Evolutionary conservation across 2,329 filamentous ascomycete genomes (phyloP).

Genomic region (Fusarium sp.): DNA sequence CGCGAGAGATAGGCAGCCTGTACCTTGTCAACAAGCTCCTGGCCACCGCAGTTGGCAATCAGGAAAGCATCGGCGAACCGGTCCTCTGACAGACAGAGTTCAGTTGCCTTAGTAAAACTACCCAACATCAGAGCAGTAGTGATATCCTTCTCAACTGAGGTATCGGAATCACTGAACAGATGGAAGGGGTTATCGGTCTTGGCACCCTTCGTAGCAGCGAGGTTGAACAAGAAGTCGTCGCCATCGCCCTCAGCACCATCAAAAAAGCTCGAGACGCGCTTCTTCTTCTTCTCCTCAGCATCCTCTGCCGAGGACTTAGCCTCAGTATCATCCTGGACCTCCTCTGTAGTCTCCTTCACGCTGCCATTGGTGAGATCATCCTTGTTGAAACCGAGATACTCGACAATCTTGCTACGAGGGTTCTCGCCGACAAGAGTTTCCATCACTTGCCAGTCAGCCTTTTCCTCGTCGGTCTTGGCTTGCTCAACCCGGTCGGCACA

Average conservation of each 20-base stretch:
- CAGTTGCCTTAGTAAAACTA: constrained; percentile 90
- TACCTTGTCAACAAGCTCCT: constrained; percentile 93
- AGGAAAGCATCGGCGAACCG: constrained; percentile 97
- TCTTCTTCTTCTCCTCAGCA: constrained; percentile 64
- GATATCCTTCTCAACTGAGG: constrained; percentile 85
- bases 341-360: constrained; percentile 49
- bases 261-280: constrained; percentile 84
- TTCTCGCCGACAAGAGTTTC: constrained; percentile 88
- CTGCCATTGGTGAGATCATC: constrained; percentile 68
- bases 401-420: constrained; percentile 86
- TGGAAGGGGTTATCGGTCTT: constrained; percentile 97
- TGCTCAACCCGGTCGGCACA: constrained; percentile 84
- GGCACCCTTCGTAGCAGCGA: constrained; percentile 89
- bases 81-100: constrained; percentile 89
- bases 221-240: constrained; percentile 88
- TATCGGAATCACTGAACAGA: constrained; percentile 87
- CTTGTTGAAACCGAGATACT: constrained; percentile 89
- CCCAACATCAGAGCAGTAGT: constrained; percentile 91
- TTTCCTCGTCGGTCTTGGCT: constrained; percentile 89
- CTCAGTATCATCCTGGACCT: constrained; percentile 42
- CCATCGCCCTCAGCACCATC: constrained; percentile 75
- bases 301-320: constrained; percentile 52
- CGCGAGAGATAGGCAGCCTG: constrained; percentile 91
- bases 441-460: constrained; percentile 95
- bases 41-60: constrained; percentile 96